phyloP scores from a whole-genome alignment of 2,329 filamentous ascomycete species.

The Colletotrichum sublineola region DNA sequence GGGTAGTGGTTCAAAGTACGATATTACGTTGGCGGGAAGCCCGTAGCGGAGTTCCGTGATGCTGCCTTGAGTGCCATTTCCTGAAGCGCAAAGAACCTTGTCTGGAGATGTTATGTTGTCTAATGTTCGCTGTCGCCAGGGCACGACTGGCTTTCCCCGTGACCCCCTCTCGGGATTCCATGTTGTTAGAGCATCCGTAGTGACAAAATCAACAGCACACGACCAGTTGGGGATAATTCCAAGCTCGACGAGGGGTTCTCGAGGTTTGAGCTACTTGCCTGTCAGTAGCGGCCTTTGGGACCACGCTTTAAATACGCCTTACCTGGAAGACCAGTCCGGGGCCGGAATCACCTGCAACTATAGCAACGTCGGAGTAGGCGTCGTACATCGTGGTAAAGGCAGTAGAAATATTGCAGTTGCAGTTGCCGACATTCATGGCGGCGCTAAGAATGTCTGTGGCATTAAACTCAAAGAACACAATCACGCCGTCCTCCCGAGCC shows the following conservation, averaged over 20 bases:
- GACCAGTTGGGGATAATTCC: constrained; percentile 74
- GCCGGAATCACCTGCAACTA: constrained; percentile 83
- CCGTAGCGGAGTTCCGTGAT: constrained; percentile 79
- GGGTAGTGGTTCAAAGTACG: constrained; percentile 66
- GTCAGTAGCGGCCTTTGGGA: background rate
- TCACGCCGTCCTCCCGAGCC: constrained; percentile 86
- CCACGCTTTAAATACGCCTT: constrained; percentile 46
- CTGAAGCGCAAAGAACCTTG: constrained; percentile 75
- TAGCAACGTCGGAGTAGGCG: constrained; percentile 79
- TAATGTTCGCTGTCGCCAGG: constrained; percentile 31
- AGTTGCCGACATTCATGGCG: constrained; percentile 71
- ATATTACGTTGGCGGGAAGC: constrained; percentile 75
- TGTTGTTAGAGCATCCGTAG: constrained; percentile 55
- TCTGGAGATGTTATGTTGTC: constrained; percentile 52
- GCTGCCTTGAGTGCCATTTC: constrained; percentile 71
- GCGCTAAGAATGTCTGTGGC: constrained; percentile 67
- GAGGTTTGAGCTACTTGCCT: constrained; percentile 37
- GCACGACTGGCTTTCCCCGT: constrained; percentile 29
- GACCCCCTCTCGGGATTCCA: constrained; percentile 51
- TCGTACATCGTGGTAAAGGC: constrained; percentile 84
- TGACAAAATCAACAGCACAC: constrained; percentile 68
- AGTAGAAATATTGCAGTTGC: constrained; percentile 81
- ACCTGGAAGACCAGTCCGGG: constrained; percentile 83
- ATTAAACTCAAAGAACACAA: constrained; percentile 79
- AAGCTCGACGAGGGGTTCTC: constrained; percentile 49